Base-by-base conservation (phyloP, 2,329 filamentous ascomycete genomes). In the Colletotrichum zoysiae region DNA sequence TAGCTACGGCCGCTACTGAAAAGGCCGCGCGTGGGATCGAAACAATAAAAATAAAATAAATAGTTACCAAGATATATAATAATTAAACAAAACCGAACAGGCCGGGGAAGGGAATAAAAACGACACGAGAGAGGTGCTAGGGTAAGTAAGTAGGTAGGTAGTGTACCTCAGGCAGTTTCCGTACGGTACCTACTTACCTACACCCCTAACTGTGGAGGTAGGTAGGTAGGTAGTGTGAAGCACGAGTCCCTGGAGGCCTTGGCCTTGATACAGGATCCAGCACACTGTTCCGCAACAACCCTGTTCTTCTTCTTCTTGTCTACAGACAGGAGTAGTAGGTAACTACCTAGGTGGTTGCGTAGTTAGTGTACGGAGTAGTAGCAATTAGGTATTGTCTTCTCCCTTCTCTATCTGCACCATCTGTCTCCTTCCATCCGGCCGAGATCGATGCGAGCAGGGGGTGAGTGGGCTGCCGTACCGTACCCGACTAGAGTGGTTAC, bases 21-120 rank as follows among this genome's bases (percentile, higher is more conserved):
- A 62, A 62, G 33, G 33, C 40, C 46, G 59, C 59, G 59, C 46
- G 59, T 11, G 35, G 33, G 26, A 40, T 20, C 20, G 30, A 20
- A 51, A 18, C 12, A 18, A 38, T 14, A 35, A n/a, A n/a, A 50
- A 35, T 44, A 23, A 8, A 38, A 30, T 30, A 30, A 8, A 16
- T 23, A n/a, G n/a, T n/a, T n/a, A 46, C 35, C 42, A 14, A 46
- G 11, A 56, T 20, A 35, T n/a, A 56, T n/a, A 42, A 46, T n/a
- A 42, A 35, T 18, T 5, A 40, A 55, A 33, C 8, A 33, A 23
- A 14, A 6, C 33, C 20, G 55, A 56, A 35, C 23, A 3, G n/a
- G 33, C 55, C 33, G 20, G 55, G 55, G 55, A 33, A 40, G 35
- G 55, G n/a, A 57, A 57, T 16, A 56, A 57, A 57, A 38, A 16